These are phyloP conservation scores for Solanum commersonii DNA, from an alignment of 257 asterid species.

Conservation along the genomic window DNA sequence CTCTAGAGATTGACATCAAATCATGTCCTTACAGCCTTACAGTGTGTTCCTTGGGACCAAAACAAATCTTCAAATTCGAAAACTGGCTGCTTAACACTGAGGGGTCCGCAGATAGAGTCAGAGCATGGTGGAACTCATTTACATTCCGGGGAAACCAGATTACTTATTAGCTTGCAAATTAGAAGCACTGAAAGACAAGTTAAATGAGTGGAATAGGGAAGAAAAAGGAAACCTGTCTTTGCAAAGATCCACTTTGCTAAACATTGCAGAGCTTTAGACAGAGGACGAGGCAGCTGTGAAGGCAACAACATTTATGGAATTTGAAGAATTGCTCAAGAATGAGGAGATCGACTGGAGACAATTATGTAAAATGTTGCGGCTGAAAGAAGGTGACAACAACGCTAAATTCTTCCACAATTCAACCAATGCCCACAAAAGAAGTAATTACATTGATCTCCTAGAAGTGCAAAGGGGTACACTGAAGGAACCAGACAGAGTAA, in stretches of 20 bases:
- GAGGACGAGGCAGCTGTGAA: neutral
- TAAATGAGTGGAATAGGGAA: neutral
- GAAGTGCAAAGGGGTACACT: neutral
- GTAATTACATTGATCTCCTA: neutral
- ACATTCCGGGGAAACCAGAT: neutral
- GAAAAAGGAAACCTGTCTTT: neutral
- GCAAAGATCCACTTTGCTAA: neutral
- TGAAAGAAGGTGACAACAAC: neutral
- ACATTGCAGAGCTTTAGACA: neutral
- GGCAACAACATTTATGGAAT: neutral
- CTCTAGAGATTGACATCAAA: neutral
- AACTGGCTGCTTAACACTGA: neutral
- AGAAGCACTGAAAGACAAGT: neutral
- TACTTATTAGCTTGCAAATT: neutral
- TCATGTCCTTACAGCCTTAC: neutral
- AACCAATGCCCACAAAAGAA: neutral
- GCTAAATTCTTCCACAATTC: neutral
- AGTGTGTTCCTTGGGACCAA: neutral
- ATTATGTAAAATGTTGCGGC: neutral
- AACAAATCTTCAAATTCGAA: neutral
- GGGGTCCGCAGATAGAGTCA: neutral
- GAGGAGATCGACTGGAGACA: neutral
- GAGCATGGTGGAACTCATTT: neutral
- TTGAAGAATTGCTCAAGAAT: neutral
- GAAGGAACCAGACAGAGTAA: neutral